Evolutionary conservation across 305 asterid species (phyloP).

Genomic region (Plantago coronopus): DNA sequence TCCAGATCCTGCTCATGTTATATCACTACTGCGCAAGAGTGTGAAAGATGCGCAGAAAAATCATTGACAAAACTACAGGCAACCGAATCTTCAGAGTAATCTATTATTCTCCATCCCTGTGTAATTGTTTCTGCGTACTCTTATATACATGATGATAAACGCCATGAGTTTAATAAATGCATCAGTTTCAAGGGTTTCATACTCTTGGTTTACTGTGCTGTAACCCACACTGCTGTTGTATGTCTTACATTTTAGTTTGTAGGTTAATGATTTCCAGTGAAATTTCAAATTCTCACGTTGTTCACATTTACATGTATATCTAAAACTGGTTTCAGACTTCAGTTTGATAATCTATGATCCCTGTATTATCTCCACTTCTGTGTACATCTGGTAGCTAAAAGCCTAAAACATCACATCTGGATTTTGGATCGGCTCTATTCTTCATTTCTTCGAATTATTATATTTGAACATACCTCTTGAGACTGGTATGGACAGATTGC

Average conservation of each 20-base stretch:
- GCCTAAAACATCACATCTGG: neutral
- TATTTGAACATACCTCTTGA: too few species aligned
- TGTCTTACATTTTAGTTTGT: neutral
- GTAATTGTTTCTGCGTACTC: neutral
- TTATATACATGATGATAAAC: neutral
- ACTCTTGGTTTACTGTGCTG: neutral
- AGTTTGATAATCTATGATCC: neutral
- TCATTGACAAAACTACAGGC: slow-evolving; percentile 15
- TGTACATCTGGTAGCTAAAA: neutral
- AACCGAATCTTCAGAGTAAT: slow-evolving; percentile 11
- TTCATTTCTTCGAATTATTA: neutral
- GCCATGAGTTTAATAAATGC: slow-evolving; percentile 7
- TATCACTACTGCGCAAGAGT: slow-evolving; percentile 45
- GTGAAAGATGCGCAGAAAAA: slow-evolving; percentile 43
- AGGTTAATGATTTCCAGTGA: neutral
- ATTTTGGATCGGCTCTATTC: neutral
- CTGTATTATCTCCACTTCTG: neutral
- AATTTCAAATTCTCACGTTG: neutral
- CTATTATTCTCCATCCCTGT: neutral
- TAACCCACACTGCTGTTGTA: slow-evolving; percentile 6
- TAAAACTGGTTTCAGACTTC: slow-evolving; percentile 1
- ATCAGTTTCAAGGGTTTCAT: neutral
- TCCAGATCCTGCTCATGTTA: slow-evolving; percentile 64
- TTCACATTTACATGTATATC: slow-evolving; percentile 6
- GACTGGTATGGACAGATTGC: too few species aligned